phyloP scores from a whole-genome alignment of 768 basidiomycete species.

The Mycena galopus region DNA sequence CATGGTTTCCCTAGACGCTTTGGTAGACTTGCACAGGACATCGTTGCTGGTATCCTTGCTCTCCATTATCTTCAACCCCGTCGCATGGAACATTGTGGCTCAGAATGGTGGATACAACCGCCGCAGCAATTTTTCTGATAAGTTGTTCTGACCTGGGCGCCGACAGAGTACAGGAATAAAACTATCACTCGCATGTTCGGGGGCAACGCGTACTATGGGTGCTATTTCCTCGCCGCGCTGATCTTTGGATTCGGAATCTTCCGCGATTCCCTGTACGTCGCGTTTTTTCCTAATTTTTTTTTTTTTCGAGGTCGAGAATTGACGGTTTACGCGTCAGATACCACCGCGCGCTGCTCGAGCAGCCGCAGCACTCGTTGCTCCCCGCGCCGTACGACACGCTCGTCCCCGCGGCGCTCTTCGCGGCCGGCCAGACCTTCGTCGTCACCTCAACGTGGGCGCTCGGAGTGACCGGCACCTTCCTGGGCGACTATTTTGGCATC shows the following conservation, averaged over 20 bases:
- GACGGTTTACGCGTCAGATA: conserved; percentile 58
- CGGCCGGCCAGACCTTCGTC: conserved; percentile 86
- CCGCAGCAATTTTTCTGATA: conserved; percentile 7
- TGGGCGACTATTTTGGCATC: conserved; percentile 89
- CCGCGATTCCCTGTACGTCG: conserved; percentile 81
- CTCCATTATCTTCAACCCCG: conserved; percentile 90
- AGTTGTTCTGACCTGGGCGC: background rate
- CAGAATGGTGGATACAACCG: conserved; percentile 71
- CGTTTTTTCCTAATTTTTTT: background rate
- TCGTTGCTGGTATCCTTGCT: conserved; percentile 77
- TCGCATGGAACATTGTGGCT: conserved; percentile 96
- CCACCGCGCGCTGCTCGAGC: conserved; percentile 78
- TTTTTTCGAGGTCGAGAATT: background rate
- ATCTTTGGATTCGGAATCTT: conserved; percentile 91
- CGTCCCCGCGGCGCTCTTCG: conserved; percentile 72
- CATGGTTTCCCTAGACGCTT: conserved; percentile 26
- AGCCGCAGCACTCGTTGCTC: conserved; percentile 78
- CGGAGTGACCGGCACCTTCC: conserved; percentile 94
- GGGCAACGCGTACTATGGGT: conserved; percentile 79
- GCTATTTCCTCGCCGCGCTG: conserved; percentile 86
- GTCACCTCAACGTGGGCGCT: conserved; percentile 90
- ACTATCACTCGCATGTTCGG: conserved; percentile 88
- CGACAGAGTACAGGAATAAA: conserved; percentile 80
- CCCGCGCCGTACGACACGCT: conserved; percentile 73
- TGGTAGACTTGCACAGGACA: conserved; percentile 72